Percentiles rank a stretch among this genome's conserved stretches.
Conservation (phyloP, 2,329 filamentous ascomycete genomes). For the Herpotrichia juniperi region DNA sequence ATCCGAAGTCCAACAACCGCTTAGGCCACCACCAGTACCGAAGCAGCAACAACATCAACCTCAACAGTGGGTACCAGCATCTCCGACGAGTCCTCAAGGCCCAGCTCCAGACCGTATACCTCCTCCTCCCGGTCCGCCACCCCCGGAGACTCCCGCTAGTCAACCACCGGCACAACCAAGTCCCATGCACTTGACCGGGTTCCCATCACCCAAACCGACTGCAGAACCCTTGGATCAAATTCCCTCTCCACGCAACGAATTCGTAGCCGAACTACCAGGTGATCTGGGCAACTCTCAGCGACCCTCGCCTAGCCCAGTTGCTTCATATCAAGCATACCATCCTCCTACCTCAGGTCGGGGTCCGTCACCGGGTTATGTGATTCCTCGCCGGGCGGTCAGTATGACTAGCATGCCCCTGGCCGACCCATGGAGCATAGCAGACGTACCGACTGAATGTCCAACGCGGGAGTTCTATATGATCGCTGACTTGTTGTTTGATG, state of each 20-base stretch:
- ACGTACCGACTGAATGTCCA: conserved; percentile 37
- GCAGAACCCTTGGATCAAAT: too few relatives aligned
- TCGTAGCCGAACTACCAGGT: conserved; percentile 42
- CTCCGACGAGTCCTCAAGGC: conserved; percentile 19
- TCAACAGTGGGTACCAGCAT: conserved; percentile 30
- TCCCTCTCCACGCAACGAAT: conserved; percentile 27
- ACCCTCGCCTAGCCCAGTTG: conserved; percentile 6
- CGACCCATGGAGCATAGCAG: conserved; percentile 44
- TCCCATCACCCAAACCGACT: too few relatives aligned
- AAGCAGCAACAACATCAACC: conserved; percentile 17
- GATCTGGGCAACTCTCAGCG: conserved; percentile 31
- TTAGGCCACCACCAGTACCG: conserved; percentile 3
- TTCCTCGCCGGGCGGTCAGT: conserved; percentile 37
- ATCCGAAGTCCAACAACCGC: background rate
- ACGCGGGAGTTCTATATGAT: conserved; percentile 44
- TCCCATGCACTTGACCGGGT: too few relatives aligned
- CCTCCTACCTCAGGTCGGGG: conserved; percentile 17
- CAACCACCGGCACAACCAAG: conserved; percentile 17
- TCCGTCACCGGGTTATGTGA: conserved; percentile 27
- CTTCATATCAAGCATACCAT: conserved; percentile 37
- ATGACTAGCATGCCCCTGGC: conserved; percentile 31
- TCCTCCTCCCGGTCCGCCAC: conserved; percentile 24
- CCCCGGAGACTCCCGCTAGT: conserved; percentile 15
- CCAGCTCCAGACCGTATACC: conserved; percentile 16
- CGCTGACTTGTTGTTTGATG: conserved; percentile 42